Evolutionary conservation across 345 rosid species (phyloP).

Genomic region (Hypericum perforatum): DNA sequence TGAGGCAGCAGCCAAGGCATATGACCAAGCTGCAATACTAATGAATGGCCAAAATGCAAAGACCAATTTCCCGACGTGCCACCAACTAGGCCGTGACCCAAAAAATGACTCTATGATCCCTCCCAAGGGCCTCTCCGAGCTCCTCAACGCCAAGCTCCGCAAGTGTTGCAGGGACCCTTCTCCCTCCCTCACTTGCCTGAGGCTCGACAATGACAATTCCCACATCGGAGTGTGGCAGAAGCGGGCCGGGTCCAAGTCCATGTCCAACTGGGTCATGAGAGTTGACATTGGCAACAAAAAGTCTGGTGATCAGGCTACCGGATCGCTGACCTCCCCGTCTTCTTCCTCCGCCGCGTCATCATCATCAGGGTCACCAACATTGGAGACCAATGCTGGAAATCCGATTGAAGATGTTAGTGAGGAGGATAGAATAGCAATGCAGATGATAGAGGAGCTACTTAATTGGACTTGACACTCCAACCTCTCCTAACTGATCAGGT

Average conservation of each 20-base stretch:
- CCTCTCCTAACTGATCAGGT: no score
- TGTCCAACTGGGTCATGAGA: not conserved
- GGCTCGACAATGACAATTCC: not conserved
- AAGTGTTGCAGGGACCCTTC: constrained; percentile 37
- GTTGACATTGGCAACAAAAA: not conserved
- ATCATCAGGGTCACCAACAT: not conserved
- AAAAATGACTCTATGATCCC: constrained; percentile 19
- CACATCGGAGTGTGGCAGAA: constrained; percentile 3
- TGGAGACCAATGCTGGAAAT: no score
- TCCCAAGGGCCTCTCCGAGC: constrained; percentile 36
- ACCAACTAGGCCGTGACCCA: not conserved
- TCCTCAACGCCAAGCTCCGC: constrained; percentile 43
- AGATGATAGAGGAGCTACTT: constrained; percentile 2
- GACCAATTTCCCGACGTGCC: constrained; percentile 48
- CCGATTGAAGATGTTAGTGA: not conserved
- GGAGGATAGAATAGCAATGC: not conserved
- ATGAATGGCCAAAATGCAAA: constrained; percentile 69
- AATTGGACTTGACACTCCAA: not conserved
- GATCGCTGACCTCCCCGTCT: not conserved
- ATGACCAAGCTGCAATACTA: constrained; percentile 58
- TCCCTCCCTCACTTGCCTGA: not conserved
- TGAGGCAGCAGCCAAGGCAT: constrained; percentile 63
- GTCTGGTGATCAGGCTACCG: not conserved
- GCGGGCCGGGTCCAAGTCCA: constrained; percentile 1
- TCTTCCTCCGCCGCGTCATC: not conserved